Evolutionary conservation across 1,139 yeast species (phyloP).

Genomic region (Geotrichum macrosporum): DNA sequence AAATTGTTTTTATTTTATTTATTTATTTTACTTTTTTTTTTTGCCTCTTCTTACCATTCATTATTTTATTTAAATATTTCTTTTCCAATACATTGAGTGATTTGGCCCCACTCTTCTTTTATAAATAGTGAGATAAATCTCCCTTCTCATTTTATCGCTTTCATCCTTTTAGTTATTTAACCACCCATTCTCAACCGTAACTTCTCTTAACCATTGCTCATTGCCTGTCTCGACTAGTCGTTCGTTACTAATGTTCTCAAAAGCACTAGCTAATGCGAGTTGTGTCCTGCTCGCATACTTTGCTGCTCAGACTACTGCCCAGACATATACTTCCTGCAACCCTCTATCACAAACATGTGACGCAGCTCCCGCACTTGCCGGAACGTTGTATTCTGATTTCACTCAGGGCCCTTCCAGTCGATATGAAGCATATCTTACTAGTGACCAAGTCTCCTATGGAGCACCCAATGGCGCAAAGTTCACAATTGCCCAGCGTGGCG

Average conservation of each 20-base stretch:
- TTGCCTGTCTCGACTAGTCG: too few species aligned
- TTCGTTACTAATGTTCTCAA: not conserved
- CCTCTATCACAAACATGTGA: slow-evolving; percentile 22
- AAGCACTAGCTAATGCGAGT: not conserved
- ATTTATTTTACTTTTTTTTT: too few species aligned
- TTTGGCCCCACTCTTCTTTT: too few species aligned
- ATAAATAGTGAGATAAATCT: too few species aligned
- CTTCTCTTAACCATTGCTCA: too few species aligned
- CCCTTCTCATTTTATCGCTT: too few species aligned
- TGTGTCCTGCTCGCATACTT: slow-evolving; percentile 3
- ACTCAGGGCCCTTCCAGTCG: slow-evolving; percentile 21
- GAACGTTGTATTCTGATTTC: slow-evolving; percentile 21
- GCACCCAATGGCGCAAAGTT: slow-evolving; percentile 56
- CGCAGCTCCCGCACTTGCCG: slow-evolving; percentile 22
- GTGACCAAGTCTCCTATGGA: slow-evolving; percentile 30
- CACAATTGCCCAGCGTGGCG: slow-evolving; percentile 56
- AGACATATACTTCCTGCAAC: slow-evolving; percentile 29
- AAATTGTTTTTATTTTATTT: too few species aligned
- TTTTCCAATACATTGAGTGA: too few species aligned
- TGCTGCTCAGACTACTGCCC: slow-evolving; percentile 23
- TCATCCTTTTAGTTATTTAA: too few species aligned
- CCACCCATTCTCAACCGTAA: too few species aligned
- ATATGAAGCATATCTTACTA: slow-evolving; percentile 32
- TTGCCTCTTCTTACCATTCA: too few species aligned
- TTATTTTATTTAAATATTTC: too few species aligned